These are phyloP conservation scores for Phyllosticta ampelicida DNA, from an alignment of 2,329 filamentous ascomycete genomes.

Conservation along the genomic window DNA sequence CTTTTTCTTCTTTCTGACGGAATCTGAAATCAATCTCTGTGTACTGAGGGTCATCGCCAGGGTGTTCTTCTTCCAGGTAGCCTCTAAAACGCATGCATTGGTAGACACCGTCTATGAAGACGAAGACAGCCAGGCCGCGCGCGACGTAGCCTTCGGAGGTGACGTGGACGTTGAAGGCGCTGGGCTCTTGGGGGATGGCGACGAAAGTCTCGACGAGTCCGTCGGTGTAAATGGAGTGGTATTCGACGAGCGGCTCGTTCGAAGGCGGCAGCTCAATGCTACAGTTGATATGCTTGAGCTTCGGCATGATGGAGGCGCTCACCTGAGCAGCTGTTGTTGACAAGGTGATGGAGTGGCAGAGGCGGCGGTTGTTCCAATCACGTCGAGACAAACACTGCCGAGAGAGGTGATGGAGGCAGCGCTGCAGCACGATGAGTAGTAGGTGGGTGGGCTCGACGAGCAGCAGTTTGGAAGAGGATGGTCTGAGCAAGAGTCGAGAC, in stretches of 20 bases:
- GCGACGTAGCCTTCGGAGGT: constrained; percentile 41
- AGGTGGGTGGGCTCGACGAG: neutral
- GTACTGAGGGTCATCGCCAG: constrained; percentile 31
- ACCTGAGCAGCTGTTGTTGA: neutral
- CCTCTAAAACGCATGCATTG: constrained; percentile 40
- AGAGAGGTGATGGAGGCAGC: neutral
- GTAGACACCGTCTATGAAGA: constrained; percentile 48
- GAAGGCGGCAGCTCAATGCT: constrained; percentile 38
- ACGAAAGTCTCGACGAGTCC: constrained; percentile 43
- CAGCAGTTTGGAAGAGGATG: neutral
- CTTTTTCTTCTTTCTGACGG: constrained; percentile 43
- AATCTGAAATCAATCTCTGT: constrained; percentile 40
- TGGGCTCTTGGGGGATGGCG: constrained; percentile 35
- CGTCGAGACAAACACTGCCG: neutral
- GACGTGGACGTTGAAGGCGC: constrained; percentile 40
- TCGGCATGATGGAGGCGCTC: constrained; percentile 34
- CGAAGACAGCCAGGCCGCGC: constrained; percentile 42
- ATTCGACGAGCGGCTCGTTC: constrained; percentile 38
- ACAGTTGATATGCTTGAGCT: constrained; percentile 42
- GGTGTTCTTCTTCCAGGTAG: neutral
- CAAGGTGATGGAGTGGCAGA: neutral
- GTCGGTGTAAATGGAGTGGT: constrained; percentile 40
- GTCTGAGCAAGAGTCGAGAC: too few relatives aligned
- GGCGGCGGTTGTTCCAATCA: neutral
- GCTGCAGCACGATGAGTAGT: neutral